Conservation (phyloP, 176 grass and related monocot genomes). For the Zea luxurians region DNA sequence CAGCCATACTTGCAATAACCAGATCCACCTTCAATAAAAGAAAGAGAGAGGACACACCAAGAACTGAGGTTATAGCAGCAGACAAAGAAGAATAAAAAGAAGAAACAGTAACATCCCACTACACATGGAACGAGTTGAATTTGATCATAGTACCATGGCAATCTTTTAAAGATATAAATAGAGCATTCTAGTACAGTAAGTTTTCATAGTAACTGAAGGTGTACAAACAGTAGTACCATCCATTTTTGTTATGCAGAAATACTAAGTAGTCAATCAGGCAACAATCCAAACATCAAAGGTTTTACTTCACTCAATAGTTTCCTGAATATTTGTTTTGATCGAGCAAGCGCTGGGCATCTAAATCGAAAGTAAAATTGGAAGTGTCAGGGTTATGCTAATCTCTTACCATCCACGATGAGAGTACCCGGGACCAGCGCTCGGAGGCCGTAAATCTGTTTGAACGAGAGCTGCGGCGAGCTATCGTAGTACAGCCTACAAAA, state of each 20-base stretch:
- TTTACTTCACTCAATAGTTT: not conserved
- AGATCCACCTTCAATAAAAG: constrained; percentile 74
- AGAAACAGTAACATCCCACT: not conserved
- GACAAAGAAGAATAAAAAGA: not conserved
- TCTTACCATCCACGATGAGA: constrained; percentile 84
- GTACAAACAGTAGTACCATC: not conserved
- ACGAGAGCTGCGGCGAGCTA: constrained; percentile 50
- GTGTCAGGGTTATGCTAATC: not conserved
- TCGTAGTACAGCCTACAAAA: constrained; percentile 53
- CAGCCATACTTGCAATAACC: constrained; percentile 98
- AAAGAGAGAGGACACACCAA: constrained; percentile 26
- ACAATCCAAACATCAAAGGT: too few relatives aligned
- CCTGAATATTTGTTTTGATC: not conserved
- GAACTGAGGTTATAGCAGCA: not conserved
- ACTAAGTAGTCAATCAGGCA: not conserved
- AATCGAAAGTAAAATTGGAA: not conserved
- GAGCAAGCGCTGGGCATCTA: not conserved
- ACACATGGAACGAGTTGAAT: not conserved
- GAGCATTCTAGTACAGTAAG: not conserved
- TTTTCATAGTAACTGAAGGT: constrained; percentile 8
- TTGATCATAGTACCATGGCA: not conserved
- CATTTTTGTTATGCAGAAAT: not conserved
- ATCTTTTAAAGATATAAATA: constrained; percentile 3
- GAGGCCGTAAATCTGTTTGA: constrained; percentile 68
- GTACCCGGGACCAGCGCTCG: constrained; percentile 63